Base-by-base conservation (phyloP, 129 eudicot genomes). In the Calendula officinalis region DNA sequence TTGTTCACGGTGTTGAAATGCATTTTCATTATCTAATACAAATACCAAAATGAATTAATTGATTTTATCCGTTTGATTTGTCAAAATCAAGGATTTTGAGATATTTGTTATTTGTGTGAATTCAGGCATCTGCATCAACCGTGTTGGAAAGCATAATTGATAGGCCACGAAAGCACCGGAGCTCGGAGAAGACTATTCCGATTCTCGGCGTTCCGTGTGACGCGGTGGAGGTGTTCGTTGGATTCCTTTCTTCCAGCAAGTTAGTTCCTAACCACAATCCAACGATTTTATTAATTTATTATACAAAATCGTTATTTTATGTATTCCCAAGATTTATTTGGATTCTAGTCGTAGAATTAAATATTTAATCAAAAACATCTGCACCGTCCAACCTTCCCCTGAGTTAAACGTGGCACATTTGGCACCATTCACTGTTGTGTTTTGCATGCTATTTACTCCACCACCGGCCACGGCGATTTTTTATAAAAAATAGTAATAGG, bases 151-250 rank as follows among this genome's bases (percentile, higher is more conserved):
- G 59, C 79, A 55, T 94, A 16, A 71, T 88, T 3, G 75, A 76
- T 48, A 63, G 60, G 81, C 89, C 89, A 16, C 73, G 62, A 5
- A 83, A 80, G 81, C 65, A 75, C 16, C 82, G 76, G 68, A 83
- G 83, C 71, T 75, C 82, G 30, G 86, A 75, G 51, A 79, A 50
- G 61, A 84, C 69, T 8, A 78, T 88, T 67, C 83, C 75, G 62
- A 86, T 94, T 17, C 75, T 75, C 66, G 99, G 99, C 14, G 99
- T 94, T 34, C 99, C 99, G 8, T 70, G 75, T 74, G 95, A 88
- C 66, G 97, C 99, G 57, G 99, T 94, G 59, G 62, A 72, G 27
- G 86, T 68, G 47, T 94, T 94, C 78, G 68, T 94, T 15, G 75
- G 83, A 47, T 94, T 75, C 69, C 80, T 94, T 17, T 82, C 75